Base-by-base conservation (phyloP, 2,329 filamentous ascomycete genomes). In the Bipolaris victoriae region DNA sequence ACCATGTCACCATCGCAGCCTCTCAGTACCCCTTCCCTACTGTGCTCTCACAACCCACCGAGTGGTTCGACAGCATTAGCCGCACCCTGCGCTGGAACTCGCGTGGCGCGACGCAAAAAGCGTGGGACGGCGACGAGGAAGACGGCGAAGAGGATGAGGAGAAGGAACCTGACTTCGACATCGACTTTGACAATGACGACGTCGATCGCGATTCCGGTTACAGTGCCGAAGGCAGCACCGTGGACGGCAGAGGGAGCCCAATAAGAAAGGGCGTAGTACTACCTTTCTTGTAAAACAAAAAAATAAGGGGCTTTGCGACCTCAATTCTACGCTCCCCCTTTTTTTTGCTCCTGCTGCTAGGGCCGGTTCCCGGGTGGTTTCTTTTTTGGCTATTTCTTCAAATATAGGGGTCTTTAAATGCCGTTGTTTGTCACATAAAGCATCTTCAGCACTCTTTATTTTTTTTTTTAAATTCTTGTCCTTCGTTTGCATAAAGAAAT, bases 1-100 rank as follows among this genome's bases (percentile, higher is more conserved):
- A 99, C 78, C 91, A 94, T 69, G 95, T 99, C 74, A 97, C 94
- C 59, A 95, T 99, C 69, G 92, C 94, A 39, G 95, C 95, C 3
- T 96, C 91, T 29, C 92, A 96, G 74, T 99, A 97, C 71, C 95
- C 95, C 0, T 98, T 99, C 80, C 95, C 95, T 2, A 98, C 95
- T 1, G 94, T 99, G 41, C 91, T 96, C 56, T 90, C 92, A 63
- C 91, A 90, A 62, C 89, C 89, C 60, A 90, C 89, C 1, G 95
- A 99, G 76, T 99, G 95, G 95, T 97, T 99, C 73, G 91, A 97
- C 76, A 96, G 91, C 70, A 92, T 99, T 47, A 92, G 91, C 51
- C 87, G 94, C 59, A 97, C 94, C 3, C 82, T 99, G 57, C 86
- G 93, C 61, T 99, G 95, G 95, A 99, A 99, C 78, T 94, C 90